phyloP scores from a whole-genome alignment of 2,329 filamentous ascomycete species.

The Fusarium drepaniforme region DNA sequence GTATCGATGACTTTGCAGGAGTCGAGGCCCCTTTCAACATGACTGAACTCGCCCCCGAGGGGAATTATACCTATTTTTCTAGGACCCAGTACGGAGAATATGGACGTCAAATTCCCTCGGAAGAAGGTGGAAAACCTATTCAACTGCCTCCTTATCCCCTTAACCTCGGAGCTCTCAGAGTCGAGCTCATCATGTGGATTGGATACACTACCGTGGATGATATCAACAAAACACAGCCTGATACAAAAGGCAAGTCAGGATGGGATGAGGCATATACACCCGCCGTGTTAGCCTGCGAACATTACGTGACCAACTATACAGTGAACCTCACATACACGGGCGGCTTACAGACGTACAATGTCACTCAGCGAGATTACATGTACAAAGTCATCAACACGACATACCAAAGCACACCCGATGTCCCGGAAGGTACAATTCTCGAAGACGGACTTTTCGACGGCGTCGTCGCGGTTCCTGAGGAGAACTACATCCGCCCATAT shows the following conservation, averaged over 20 bases:
- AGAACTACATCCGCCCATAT: slow-evolving; percentile 30
- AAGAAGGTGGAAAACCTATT: slow-evolving; percentile 1
- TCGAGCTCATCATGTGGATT: slow-evolving; percentile 35
- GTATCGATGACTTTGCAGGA: slow-evolving; percentile 19
- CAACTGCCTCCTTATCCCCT: slow-evolving; percentile 11
- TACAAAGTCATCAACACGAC: slow-evolving; percentile 37
- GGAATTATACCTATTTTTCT: slow-evolving; percentile 30
- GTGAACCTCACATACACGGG: slow-evolving; percentile 30
- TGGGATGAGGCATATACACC: slow-evolving; percentile 34
- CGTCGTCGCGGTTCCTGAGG: slow-evolving; percentile 18
- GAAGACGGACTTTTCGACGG: slow-evolving; percentile 29
- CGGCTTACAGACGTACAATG: slow-evolving; percentile 27
- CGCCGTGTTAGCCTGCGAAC: slow-evolving; percentile 34
- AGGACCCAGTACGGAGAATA: slow-evolving; percentile 33
- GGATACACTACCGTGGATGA: slow-evolving; percentile 30
- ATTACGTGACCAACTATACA: slow-evolving; percentile 38
- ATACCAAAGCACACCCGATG: background rate
- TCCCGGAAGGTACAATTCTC: background rate
- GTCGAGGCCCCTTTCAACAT: slow-evolving; percentile 30
- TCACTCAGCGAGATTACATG: slow-evolving; percentile 21
- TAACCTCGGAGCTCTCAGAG: slow-evolving; percentile 31
- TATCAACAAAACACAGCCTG: slow-evolving; percentile 3
- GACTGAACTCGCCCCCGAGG: slow-evolving; percentile 15
- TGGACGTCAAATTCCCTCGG: background rate
- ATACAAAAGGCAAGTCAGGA: background rate